These are phyloP conservation scores for Oryza australiensis DNA, from an alignment of 176 grass and related monocot genomes.

Conservation along the genomic window DNA sequence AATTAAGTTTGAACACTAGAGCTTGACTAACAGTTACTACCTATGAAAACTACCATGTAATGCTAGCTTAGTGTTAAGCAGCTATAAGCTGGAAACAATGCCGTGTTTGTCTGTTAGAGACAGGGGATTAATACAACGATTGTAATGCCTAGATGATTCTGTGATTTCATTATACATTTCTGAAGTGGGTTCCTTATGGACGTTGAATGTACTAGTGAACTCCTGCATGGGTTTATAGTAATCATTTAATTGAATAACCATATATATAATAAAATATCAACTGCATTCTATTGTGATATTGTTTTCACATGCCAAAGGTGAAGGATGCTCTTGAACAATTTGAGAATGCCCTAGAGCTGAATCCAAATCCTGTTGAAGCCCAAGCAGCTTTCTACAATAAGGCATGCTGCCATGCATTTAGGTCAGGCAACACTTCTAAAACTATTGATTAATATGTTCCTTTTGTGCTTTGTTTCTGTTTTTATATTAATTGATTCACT, in stretches of 20 bases:
- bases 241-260: neutral
- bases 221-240: neutral
- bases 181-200: neutral
- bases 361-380: constrained; percentile 81
- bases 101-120: neutral
- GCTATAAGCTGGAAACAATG: constrained; percentile 8
- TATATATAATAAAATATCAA: constrained; percentile 4
- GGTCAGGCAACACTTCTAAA: constrained; percentile 40
- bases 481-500: constrained; percentile 23
- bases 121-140: neutral
- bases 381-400: constrained; percentile 96
- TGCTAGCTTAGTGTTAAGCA: constrained; percentile 10
- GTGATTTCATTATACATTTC: constrained; percentile 3
- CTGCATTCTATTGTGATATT: constrained; percentile 23
- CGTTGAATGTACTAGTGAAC: neutral
- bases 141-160: neutral
- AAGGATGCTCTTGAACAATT: constrained; percentile 83
- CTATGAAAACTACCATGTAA: neutral
- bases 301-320: constrained; percentile 58
- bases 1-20: neutral
- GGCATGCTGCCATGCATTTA: constrained; percentile 97
- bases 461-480: constrained; percentile 10
- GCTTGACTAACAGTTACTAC: neutral
- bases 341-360: constrained; percentile 69
- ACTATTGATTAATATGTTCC: constrained; percentile 1